phyloP scores from a whole-genome alignment of 768 basidiomycete species.

The Boletales sp. region DNA sequence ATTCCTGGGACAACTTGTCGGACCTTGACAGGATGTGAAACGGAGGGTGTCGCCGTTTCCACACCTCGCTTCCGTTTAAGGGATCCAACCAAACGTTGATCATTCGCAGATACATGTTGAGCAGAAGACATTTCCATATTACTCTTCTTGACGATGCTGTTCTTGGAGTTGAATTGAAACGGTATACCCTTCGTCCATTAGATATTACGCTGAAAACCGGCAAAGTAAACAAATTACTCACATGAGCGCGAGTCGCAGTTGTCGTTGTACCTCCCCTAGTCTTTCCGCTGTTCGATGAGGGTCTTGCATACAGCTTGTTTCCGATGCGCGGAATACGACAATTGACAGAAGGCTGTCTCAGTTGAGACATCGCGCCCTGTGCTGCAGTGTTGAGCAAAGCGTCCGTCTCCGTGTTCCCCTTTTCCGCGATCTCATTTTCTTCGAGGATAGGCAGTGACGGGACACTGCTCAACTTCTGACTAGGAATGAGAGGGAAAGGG shows the following conservation, averaged over 20 bases:
- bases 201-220: background rate
- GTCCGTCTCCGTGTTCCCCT: slow-evolving; percentile 7
- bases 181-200: slow-evolving; percentile 7
- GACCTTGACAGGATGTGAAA: slow-evolving; percentile 26
- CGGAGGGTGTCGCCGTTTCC: slow-evolving; percentile 16
- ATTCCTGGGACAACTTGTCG: slow-evolving; percentile 38
- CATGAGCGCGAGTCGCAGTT: slow-evolving; percentile 8
- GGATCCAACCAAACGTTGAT: slow-evolving; percentile 9
- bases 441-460: slow-evolving; percentile 32
- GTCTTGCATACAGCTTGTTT: slow-evolving; percentile 55
- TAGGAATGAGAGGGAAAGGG: slow-evolving; percentile 27
- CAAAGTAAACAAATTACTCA: slow-evolving; percentile 9
- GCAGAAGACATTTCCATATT: slow-evolving; percentile 7
- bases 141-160: slow-evolving; percentile 5
- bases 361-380: slow-evolving; percentile 37
- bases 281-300: slow-evolving; percentile 13
- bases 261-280: slow-evolving; percentile 3
- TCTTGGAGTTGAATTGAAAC: slow-evolving; percentile 9
- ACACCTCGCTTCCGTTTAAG: slow-evolving; percentile 32
- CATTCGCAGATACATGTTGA: slow-evolving; percentile 3
- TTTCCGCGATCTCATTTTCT: slow-evolving; percentile 20
- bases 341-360: slow-evolving; percentile 44
- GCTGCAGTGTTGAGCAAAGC: slow-evolving; percentile 13
- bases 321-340: slow-evolving; percentile 63
- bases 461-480: slow-evolving; percentile 17